Conservation (phyloP, 1,284 basidiomycete genomes). For the Peniophora sp. region DNA sequence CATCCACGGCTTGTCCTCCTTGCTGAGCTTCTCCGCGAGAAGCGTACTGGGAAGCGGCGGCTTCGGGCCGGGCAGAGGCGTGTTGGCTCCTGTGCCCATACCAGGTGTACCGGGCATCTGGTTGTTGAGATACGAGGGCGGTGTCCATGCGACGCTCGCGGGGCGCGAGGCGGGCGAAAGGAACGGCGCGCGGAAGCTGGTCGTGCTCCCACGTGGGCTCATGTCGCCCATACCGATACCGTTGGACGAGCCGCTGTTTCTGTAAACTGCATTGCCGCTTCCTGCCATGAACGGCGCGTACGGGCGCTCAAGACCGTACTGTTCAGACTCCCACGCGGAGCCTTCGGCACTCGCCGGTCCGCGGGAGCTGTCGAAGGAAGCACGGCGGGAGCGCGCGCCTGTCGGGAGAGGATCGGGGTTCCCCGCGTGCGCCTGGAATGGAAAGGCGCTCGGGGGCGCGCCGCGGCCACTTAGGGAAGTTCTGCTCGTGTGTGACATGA, state of each 20-base stretch:
- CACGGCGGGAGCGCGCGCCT: conserved; percentile 17
- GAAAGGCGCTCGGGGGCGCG: conserved; percentile 41
- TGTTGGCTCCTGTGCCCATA: conserved; percentile 22
- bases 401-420: conserved; percentile 48
- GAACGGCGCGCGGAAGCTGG: conserved; percentile 60
- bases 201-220: conserved; percentile 28
- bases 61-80: conserved; percentile 22
- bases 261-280: conserved; percentile 2
- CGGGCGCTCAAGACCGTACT: conserved; percentile 26
- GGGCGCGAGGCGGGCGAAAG: conserved; percentile 61
- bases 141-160: conserved; percentile 47
- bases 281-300: conserved; percentile 45
- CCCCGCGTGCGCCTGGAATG: conserved; percentile 51
- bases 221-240: conserved; percentile 1
- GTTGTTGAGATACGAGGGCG: conserved; percentile 31
- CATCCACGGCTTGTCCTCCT: conserved; percentile 59
- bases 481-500: background rate
- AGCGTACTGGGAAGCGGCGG: conserved; percentile 42
- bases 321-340: conserved; percentile 6
- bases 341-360: conserved; percentile 8
- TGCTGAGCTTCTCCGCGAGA: conserved; percentile 34
- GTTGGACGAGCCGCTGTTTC: background rate
- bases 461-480: conserved; percentile 9
- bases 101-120: conserved; percentile 16
- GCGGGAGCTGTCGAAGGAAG: conserved; percentile 24